Base-by-base conservation (phyloP, 2,329 filamentous ascomycete species). In the Fusarium aywerte region DNA sequence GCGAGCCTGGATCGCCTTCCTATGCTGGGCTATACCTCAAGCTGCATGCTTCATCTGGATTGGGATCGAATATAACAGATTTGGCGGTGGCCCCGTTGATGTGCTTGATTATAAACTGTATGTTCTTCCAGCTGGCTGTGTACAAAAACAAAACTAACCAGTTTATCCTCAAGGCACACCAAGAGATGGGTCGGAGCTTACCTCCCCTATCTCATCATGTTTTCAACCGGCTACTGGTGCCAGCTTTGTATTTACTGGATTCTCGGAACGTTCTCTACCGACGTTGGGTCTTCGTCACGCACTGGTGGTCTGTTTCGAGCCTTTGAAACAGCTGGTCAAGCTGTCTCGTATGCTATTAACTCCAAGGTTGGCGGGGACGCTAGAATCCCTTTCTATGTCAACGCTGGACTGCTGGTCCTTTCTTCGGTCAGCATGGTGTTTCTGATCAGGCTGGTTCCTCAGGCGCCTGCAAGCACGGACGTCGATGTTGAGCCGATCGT, bases 1-100 rank as follows among this genome's bases (percentile, higher is more conserved):
- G 35, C n/a, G 53, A 40, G 53, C 53, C 12, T 56, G 53, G 45
- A 40, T 56, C 4, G 38, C 35, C 2, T 40, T 56, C 4, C n/a
- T 10, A 9, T 52, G 36, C 7, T 56, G 53, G 53, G 0, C 51
- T 3, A 23, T 56, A 15, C 53, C 53, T 5, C 45, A 56, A 2
- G 18, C 35, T 2, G 29, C 45, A 0, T 52, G 45, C 21, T 42
- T 56, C 6, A 56, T 56, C 15, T 56, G 45, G 53, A 52, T 42
- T 5, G 53, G 53, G 1, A 23, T 42, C 2, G 45, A 56, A 8
- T 56, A 56, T 0, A 11, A 31, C 1, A 56, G 52, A 1, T 42
- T 52, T 29, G 53, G 45, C 1, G 5, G 36, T 1, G 11, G 53
- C 3, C 12, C 25, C 1, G n/a, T 51, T 0, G 45, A 42, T 6